Percentiles rank a stretch among this genome's conserved stretches.
phyloP scores from a whole-genome alignment of 2,329 filamentous ascomycete species.

The Malbranchea cinnamomea region DNA sequence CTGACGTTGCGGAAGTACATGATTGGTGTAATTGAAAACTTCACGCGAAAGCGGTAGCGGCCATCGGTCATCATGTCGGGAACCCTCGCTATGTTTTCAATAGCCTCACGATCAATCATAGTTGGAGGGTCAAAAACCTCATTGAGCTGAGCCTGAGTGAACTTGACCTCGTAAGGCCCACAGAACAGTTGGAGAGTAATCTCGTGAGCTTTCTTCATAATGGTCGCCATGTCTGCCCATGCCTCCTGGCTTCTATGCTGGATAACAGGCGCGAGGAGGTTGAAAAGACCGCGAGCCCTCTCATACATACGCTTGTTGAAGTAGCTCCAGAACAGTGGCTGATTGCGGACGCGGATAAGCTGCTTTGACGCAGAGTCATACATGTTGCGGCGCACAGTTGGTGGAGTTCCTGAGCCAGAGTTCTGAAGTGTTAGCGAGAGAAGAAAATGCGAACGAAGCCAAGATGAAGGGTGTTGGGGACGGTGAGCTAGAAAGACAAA shows the following conservation, averaged over 20 bases:
- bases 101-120: constrained; percentile 2
- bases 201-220: constrained; percentile 17
- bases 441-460: not conserved
- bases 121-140: constrained; percentile 10
- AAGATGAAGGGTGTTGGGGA: not conserved
- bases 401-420: constrained; percentile 10
- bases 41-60: no score
- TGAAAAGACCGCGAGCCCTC: constrained; percentile 12
- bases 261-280: constrained; percentile 13
- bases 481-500: no score
- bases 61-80: not conserved
- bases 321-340: constrained; percentile 15
- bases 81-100: not conserved
- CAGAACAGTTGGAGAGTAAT: constrained; percentile 17
- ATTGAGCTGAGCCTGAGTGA: constrained; percentile 14
- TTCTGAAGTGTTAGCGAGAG: constrained; percentile 1
- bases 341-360: constrained; percentile 10
- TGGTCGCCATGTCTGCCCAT: constrained; percentile 11
- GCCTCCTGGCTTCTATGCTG: constrained; percentile 6
- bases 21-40: constrained; percentile 4
- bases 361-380: constrained; percentile 12
- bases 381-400: constrained; percentile 11
- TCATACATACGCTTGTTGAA: constrained; percentile 10
- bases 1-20: constrained; percentile 2
- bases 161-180: constrained; percentile 14